Evolutionary conservation across 2,329 filamentous ascomycete species (phyloP).

Genomic region (Colletotrichum phormii): DNA sequence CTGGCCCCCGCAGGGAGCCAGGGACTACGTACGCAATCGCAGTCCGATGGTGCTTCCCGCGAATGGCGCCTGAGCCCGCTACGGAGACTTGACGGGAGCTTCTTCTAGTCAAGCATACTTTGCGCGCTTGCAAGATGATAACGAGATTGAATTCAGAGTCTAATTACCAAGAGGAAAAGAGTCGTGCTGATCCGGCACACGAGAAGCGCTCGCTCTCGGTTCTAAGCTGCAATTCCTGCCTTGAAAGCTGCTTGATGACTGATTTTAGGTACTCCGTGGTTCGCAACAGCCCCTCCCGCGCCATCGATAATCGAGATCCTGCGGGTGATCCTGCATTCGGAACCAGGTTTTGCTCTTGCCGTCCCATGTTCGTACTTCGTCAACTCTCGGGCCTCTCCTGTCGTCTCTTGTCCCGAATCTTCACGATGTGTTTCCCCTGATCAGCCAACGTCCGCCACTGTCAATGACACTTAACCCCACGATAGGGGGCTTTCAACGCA

Average conservation of each 20-base stretch:
- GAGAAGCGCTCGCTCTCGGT: constrained; percentile 5
- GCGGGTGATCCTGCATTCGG: constrained; percentile 1
- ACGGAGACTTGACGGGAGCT: constrained; percentile 19
- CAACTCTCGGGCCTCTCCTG: background rate
- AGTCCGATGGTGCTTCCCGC: constrained; percentile 5
- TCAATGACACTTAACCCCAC: background rate
- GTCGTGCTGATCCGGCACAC: background rate
- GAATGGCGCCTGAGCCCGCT: constrained; percentile 15
- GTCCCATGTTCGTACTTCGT: background rate
- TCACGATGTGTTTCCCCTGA: background rate
- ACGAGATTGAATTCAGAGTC: background rate
- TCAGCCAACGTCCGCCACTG: background rate
- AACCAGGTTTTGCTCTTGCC: background rate
- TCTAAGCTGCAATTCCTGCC: background rate
- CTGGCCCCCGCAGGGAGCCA: constrained; percentile 7
- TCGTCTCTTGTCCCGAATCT: background rate
- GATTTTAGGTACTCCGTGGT: background rate
- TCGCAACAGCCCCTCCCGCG: background rate
- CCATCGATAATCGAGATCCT: constrained; percentile 14
- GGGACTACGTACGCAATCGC: constrained; percentile 19
- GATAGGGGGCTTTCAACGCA: constrained; percentile 3
- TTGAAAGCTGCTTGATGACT: background rate
- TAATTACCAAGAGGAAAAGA: background rate
- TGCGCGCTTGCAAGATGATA: background rate
- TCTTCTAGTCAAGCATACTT: constrained; percentile 30